Evolutionary conservation across 2,329 filamentous ascomycete genomes (phyloP).

Genomic region (Pseudomassariella vexata): DNA sequence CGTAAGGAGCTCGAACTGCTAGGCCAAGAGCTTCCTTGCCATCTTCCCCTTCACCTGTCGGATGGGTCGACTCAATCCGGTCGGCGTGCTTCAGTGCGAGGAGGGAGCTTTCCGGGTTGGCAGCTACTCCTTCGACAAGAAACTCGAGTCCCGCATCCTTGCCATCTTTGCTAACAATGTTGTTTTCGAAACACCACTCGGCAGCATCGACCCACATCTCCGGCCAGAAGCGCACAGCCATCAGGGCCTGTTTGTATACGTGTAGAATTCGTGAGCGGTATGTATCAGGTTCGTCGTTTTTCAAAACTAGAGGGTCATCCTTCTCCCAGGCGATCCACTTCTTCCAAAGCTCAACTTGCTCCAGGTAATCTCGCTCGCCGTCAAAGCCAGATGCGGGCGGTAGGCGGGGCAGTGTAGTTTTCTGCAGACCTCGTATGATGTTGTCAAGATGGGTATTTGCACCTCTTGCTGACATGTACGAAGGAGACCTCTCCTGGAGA

Average conservation of each 20-base stretch:
- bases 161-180: conserved; percentile 52
- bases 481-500: conserved; percentile 83
- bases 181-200: conserved; percentile 83
- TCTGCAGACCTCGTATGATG: conserved; percentile 68
- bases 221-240: conserved; percentile 91
- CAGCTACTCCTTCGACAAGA: conserved; percentile 73
- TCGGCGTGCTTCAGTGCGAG: conserved; percentile 87
- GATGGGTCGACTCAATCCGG: conserved; percentile 72
- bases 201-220: conserved; percentile 94
- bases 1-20: conserved; percentile 76
- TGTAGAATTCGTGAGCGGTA: conserved; percentile 80
- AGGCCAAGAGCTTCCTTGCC: conserved; percentile 69
- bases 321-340: conserved; percentile 96
- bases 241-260: conserved; percentile 87
- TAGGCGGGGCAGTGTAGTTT: conserved; percentile 72
- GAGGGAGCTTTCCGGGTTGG: conserved; percentile 90
- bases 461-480: conserved; percentile 93
- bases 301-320: conserved; percentile 81
- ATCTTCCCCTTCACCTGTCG: conserved; percentile 71
- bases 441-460: conserved; percentile 89
- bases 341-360: conserved; percentile 86
- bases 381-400: conserved; percentile 82
- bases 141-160: conserved; percentile 65
- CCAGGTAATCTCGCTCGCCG: conserved; percentile 75
- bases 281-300: conserved; percentile 68